Evolutionary conservation across 1,139 yeast genomes (phyloP), one percentile per base, ranked within the genome.

Genomic region (Magnusiomyces tetraspermus): DNA sequence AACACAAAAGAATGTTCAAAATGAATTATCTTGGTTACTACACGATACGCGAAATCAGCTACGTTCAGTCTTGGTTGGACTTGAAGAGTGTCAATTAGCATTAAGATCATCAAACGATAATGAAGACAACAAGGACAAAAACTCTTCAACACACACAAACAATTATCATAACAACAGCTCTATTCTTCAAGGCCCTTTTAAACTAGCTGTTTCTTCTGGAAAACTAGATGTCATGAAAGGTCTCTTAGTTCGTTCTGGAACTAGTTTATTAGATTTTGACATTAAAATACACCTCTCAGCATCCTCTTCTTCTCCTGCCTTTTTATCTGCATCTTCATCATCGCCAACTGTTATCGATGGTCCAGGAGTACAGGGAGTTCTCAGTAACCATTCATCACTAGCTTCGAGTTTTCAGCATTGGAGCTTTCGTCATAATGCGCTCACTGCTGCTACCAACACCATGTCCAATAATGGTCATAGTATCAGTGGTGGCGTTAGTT

Each of bases 191-290:
- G 46, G 49, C 2, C 42, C 40, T 3, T 62, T 63, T 49, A 65
- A 66, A 46, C 61, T 68, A 40, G 71, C 66, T 17, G 61, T 68
- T 55, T 62, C 68, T 11, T 63, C 68, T 3, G 58, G 62, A 44
- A 58, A 66, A 37, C 56, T 64, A 13, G 71, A 67, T 42, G 61
- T 64, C 2, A 57, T 67, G 41, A 67, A 67, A 49, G 70, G 70
- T 22, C 59, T 63, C 22, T 60, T 67, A 6, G 61, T 63, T 19
- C 59, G 70, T 11, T 58, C 59, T 6, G 68, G 69, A 1, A 51
- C 61, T 2, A 55, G 53, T 10, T 53, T 67, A 21, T 54, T 56
- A 4, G 62, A 62, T 33, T 59, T 64, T 3, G 70, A 67, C 40
- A 51, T 67, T 53, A 48, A 52, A 3, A 58, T 63, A 4, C 23